A percentile compares a stretch with the other conserved stretches of the same genome.
Evolutionary conservation across 768 basidiomycete species (phyloP).

Genomic region (Mycena rosella): DNA sequence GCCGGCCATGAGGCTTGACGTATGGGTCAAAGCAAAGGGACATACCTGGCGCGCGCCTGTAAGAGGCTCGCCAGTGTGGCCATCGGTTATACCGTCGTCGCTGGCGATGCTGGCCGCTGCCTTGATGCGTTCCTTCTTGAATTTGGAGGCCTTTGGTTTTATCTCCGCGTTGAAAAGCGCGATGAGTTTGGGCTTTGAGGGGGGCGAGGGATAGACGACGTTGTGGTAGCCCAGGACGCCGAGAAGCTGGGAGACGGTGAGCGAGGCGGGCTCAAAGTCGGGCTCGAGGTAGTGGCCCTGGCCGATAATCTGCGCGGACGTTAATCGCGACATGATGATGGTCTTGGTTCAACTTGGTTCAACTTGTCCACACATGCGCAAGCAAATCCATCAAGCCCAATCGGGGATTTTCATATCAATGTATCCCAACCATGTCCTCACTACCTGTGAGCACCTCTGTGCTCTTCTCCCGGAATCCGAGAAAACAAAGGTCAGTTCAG

Average conservation of each 20-base stretch:
- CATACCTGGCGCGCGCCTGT: slow-evolving; percentile 61
- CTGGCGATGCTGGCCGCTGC: slow-evolving; percentile 80
- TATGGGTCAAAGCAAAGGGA: slow-evolving; percentile 6
- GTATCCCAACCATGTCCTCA: slow-evolving; percentile 59
- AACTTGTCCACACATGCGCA: background rate
- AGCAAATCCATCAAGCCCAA: background rate
- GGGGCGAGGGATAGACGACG: slow-evolving; percentile 77
- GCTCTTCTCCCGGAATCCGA: slow-evolving; percentile 63
- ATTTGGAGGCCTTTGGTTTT: slow-evolving; percentile 65
- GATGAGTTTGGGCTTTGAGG: slow-evolving; percentile 83
- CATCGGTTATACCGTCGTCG: slow-evolving; percentile 87
- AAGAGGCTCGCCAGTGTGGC: slow-evolving; percentile 81
- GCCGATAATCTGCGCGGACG: slow-evolving; percentile 81
- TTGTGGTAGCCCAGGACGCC: slow-evolving; percentile 85
- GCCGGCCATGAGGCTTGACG: slow-evolving; percentile 22
- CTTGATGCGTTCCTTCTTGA: slow-evolving; percentile 74
- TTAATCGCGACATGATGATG: slow-evolving; percentile 82
- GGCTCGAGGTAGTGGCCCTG: slow-evolving; percentile 84
- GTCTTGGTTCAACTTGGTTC: slow-evolving; percentile 16
- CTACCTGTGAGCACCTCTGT: slow-evolving; percentile 66
- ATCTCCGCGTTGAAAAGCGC: slow-evolving; percentile 85
- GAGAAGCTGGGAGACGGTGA: slow-evolving; percentile 86
- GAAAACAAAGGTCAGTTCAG: slow-evolving; percentile 61
- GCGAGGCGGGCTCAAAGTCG: slow-evolving; percentile 77
- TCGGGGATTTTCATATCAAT: background rate